Percentiles rank a stretch among this genome's conserved stretches.
Evolutionary conservation across 805 yeast genomes (phyloP).

Genomic region (Saturnispora dispora): DNA sequence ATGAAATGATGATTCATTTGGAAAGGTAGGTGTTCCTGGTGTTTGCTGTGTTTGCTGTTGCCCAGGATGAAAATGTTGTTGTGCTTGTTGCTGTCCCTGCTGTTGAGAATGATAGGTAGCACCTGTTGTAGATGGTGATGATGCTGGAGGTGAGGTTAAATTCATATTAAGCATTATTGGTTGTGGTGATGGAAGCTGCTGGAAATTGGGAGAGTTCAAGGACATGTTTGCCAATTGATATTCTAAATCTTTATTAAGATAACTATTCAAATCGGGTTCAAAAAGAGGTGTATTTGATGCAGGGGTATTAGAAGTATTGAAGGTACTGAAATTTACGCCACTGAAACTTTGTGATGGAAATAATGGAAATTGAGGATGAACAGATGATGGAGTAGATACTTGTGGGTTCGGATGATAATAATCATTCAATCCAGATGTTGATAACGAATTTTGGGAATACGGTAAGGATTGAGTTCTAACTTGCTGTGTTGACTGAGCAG

Average conservation of each 20-base stretch:
- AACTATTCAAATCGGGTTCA: conserved; percentile 10
- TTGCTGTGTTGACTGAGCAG: conserved; percentile 6
- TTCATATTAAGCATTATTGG: conserved; percentile 9
- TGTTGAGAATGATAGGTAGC: conserved; percentile 7
- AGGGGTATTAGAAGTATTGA: not conserved
- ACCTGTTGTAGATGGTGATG: conserved; percentile 8
- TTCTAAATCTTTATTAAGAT: conserved; percentile 17
- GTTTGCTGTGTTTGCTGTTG: not conserved
- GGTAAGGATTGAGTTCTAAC: conserved; percentile 4
- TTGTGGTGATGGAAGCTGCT: conserved; percentile 8
- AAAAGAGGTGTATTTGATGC: conserved; percentile 5
- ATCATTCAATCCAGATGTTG: conserved; percentile 5
- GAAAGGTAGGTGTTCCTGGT: conserved; percentile 2
- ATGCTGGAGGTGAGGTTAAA: conserved; percentile 11
- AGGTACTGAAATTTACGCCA: conserved; percentile 3
- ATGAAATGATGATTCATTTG: conserved; percentile 4
- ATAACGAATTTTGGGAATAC: not conserved
- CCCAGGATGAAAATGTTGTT: not conserved
- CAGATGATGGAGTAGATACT: conserved; percentile 2
- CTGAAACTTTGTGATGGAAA: conserved; percentile 9
- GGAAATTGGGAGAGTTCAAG: conserved; percentile 6
- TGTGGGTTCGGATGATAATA: conserved; percentile 1
- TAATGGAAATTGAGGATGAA: conserved; percentile 5
- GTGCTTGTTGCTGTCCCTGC: not conserved
- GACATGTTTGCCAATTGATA: conserved; percentile 15